phyloP scores from a whole-genome alignment of 2,329 filamentous ascomycete genomes.

The Cryoendolithus antarcticus region DNA sequence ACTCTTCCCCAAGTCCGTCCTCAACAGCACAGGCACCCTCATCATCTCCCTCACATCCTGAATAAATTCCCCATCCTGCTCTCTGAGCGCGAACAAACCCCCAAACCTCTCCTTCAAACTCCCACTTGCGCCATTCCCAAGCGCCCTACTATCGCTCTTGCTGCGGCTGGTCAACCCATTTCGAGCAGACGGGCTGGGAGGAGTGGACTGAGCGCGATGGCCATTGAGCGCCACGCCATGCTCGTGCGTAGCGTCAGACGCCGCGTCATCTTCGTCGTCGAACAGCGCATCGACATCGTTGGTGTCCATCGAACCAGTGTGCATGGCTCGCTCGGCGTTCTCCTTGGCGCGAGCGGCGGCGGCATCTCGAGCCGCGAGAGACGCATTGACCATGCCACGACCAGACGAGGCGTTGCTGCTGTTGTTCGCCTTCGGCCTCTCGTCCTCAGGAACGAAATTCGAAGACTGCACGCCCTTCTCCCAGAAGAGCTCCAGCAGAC shows the following conservation, averaged over 20 bases:
- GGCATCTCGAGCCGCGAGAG: constrained; percentile 69
- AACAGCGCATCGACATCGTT: constrained; percentile 93
- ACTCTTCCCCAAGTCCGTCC: constrained; percentile 97
- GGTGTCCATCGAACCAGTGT: constrained; percentile 85
- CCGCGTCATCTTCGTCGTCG: constrained; percentile 81
- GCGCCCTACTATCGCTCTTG: constrained; percentile 76
- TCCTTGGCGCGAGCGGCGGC: constrained; percentile 73
- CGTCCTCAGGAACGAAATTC: constrained; percentile 90
- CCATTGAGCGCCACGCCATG: constrained; percentile 64
- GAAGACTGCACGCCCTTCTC: constrained; percentile 98
- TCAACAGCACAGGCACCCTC: constrained; percentile 89
- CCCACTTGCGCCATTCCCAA: constrained; percentile 61
- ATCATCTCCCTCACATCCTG: constrained; percentile 98
- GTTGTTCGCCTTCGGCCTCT: constrained; percentile 63
- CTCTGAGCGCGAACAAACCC: constrained; percentile 74
- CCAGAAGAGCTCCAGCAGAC: constrained; percentile 94
- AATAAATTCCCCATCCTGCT: constrained; percentile 90
- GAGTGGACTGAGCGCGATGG: constrained; percentile 76
- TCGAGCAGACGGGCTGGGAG: constrained; percentile 78
- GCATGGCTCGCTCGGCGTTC: constrained; percentile 86
- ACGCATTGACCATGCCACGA: constrained; percentile 41
- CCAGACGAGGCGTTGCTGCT: constrained; percentile 39
- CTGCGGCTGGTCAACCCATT: constrained; percentile 68
- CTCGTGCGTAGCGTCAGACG: constrained; percentile 77
- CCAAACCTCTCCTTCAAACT: constrained; percentile 79